Evolutionary conservation across 2,329 filamentous ascomycete genomes (phyloP), one percentile per base, ranked within the genome.

Genomic region (Fusarium sp.): DNA sequence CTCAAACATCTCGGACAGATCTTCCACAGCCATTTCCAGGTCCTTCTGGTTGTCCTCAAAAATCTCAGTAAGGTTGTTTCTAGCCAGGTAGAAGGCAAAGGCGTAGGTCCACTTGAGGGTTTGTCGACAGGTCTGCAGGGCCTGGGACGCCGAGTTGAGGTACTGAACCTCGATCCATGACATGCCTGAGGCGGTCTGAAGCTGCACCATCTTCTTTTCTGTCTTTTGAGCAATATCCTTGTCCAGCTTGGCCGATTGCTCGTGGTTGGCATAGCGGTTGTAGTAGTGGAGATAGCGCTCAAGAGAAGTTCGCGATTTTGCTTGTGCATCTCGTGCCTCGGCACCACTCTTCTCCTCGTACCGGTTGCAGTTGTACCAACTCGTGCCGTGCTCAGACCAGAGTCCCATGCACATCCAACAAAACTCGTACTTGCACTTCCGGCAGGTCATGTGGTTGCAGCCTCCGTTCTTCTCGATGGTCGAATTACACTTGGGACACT

Each of bases 361-460:
- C 10, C 96, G 89, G 81, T 98, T 99, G 88, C 96, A 99, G 83
- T 98, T 99, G 87, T 99, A 99, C 96, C 96, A 99, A 84, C 94
- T 98, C 5, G 96, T 99, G 72, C 96, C 96, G 81, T 99, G 96
- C 83, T 99, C 96, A 1, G 95, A 97, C 96, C 96, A 99, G 1
- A 98, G 87, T 0, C 96, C 96, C 96, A 99, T 99, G 80, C 96
- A 99, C 93, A 99, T 98, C 96, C 96, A 99, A 85, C 96, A 99
- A 80, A 99, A 98, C 80, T 98, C 95, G 80, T 98, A 92, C 79
- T 95, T 94, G 85, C 95, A 98, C 83, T 98, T 98, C 65, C 95
- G 88, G 81, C 95, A 98, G 0, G 95, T 98, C 95, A 98, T 98
- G 82, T 98, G 95, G 84, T 98, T 98, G 85, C 95, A 98, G 5